A percentile compares a stretch with the other conserved stretches of the same genome.
These are phyloP conservation scores for Globisporangium canariense DNA, from an alignment of 352 stramenopile genomes.

Conservation along the genomic window DNA sequence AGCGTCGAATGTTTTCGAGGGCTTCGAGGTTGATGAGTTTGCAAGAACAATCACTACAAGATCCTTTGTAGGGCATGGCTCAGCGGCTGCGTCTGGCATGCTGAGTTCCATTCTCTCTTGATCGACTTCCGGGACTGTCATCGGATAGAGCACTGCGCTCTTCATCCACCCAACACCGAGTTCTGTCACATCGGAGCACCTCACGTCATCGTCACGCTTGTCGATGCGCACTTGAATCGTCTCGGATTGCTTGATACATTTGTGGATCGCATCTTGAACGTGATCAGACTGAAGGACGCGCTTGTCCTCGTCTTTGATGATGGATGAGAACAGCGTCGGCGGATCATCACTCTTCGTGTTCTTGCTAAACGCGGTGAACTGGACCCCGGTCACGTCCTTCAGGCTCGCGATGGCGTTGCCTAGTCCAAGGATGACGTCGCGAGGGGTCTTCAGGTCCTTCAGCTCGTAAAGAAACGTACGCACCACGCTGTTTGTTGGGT, in stretches of 20 bases:
- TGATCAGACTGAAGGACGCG: background rate
- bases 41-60: background rate
- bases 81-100: background rate
- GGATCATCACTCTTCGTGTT: background rate
- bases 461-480: slow-evolving; percentile 4
- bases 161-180: background rate
- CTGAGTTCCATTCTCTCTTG: background rate
- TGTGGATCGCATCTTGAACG: slow-evolving; percentile 6
- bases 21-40: no score
- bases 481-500: background rate
- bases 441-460: background rate
- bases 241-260: background rate
- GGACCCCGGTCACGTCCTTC: background rate
- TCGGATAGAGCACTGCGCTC: background rate
- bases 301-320: background rate
- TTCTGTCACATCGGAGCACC: background rate
- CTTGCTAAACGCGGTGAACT: background rate
- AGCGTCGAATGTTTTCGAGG: background rate
- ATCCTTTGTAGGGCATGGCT: background rate
- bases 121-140: background rate
- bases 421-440: background rate
- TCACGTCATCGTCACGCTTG: background rate
- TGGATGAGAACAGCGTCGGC: slow-evolving; percentile 7
- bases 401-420: slow-evolving; percentile 6
- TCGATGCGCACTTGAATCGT: background rate